Evolutionary conservation across 2,329 filamentous ascomycete genomes (phyloP), one percentile per base, ranked within the genome.

Genomic region (Exserohilum turcica): DNA sequence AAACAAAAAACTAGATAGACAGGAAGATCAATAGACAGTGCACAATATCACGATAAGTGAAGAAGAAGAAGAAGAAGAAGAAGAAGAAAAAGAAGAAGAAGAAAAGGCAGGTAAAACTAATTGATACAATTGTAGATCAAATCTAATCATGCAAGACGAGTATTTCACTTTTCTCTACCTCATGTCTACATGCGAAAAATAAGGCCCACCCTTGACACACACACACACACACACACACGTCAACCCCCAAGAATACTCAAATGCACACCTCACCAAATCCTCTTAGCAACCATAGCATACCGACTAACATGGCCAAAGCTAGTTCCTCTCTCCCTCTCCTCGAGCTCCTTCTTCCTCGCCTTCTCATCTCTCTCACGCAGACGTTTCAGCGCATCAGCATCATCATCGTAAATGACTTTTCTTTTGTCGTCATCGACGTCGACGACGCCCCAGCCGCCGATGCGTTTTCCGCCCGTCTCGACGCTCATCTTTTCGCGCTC

Each of bases 251-350:
- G 13, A 27, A 13, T 15, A 6, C 10, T n/a, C 10, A 21, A 27
- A 13, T 15, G 4, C 10, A 10, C 10, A 21, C 15, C 42, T 66
- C 77, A 97, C 94, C 94, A 99, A 65, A 99, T 99, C 71, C 94
- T 84, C 82, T 97, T 97, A 0, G 91, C 91, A 65, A 92, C 88
- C 94, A 97, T 97, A 71, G 92, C 91, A 77, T 97, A 99, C 65
- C 94, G 82, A 64, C 82, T 85, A 58, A 86, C 91, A 71, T 78
- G 85, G 67, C 82, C 89, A 75, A 85, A 85, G 71, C 84, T 85
- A 46, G 84, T 82, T 49, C 74, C 72, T 56, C 68, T 48, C 43
- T 81, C 81, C 46, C 78, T 77, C 31, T 81, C 77, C 54, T 73
- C 76, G 19, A 81, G 81, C 61, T 83, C 86, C 59, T 85, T 84